Evolutionary conservation across 306 rosid genomes (phyloP).

Genomic region (Cicer bijugum): DNA sequence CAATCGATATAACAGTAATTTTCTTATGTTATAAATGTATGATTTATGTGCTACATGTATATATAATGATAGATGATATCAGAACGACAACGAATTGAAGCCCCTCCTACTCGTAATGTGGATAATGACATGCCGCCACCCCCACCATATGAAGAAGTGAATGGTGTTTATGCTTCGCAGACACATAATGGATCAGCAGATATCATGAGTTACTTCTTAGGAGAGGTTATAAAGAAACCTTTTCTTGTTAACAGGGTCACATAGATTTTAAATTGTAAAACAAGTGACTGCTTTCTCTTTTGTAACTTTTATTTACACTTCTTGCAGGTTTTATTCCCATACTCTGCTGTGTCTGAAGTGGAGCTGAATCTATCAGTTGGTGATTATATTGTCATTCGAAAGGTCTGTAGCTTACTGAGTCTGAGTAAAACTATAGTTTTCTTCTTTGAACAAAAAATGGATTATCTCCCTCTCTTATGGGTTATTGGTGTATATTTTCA

Average conservation of each 20-base stretch:
- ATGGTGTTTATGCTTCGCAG: conserved; percentile 81
- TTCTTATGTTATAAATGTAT: conserved; percentile 40
- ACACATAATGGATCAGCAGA: conserved; percentile 73
- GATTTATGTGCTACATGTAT: conserved; percentile 41
- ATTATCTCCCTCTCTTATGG: background rate
- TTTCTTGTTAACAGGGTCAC: conserved; percentile 18
- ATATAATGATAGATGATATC: conserved; percentile 71
- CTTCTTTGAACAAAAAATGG: conserved; percentile 4
- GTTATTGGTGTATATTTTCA: conserved; percentile 22
- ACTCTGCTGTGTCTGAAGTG: conserved; percentile 77
- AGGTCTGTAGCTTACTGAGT: conserved; percentile 57
- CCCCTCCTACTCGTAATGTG: conserved; percentile 75
- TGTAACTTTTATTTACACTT: conserved; percentile 42
- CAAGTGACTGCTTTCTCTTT: conserved; percentile 30
- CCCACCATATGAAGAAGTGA: conserved; percentile 89
- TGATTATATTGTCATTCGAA: conserved; percentile 81
- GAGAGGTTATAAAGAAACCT: conserved; percentile 68
- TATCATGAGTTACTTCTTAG: conserved; percentile 83
- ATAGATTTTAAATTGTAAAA: background rate
- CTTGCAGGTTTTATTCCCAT: conserved; percentile 72
- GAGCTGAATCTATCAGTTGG: conserved; percentile 82
- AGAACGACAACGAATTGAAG: conserved; percentile 91
- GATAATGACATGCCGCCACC: conserved; percentile 81
- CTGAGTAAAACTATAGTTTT: conserved; percentile 36
- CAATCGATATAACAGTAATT: conserved; percentile 19